Evolutionary conservation across 768 basidiomycete genomes (phyloP).

Genomic region (Lentinula sp.): DNA sequence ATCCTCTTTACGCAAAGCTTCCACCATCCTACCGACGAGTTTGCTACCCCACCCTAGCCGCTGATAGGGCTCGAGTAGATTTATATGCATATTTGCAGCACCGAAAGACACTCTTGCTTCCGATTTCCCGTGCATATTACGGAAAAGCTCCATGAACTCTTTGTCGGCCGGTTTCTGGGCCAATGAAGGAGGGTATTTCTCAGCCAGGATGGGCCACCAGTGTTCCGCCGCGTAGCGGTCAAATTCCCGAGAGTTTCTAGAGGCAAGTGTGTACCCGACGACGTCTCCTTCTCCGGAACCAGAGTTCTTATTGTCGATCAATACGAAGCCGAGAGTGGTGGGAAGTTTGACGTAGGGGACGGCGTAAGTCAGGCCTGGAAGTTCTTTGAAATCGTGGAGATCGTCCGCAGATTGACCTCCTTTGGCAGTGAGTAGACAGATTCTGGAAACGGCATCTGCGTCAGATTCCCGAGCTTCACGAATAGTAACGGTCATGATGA

Average conservation of each 20-base stretch:
- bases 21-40: background rate
- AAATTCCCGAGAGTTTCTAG: background rate
- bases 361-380: background rate
- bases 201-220: background rate
- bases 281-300: background rate
- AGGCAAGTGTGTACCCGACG: background rate
- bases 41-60: background rate
- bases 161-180: background rate
- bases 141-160: slow-evolving; percentile 1
- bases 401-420: slow-evolving; percentile 1
- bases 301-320: background rate
- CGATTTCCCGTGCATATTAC: background rate
- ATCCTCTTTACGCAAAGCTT: background rate
- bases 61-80: slow-evolving; percentile 2
- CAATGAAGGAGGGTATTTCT: background rate
- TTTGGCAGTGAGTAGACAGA: background rate
- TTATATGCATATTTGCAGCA: slow-evolving; percentile 2
- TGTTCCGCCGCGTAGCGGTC: background rate
- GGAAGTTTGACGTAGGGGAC: slow-evolving; percentile 1
- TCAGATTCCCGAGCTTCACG: background rate
- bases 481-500: background rate
- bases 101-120: background rate
- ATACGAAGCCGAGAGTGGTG: background rate
- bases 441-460: background rate
- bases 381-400: slow-evolving; percentile 2